A percentile compares a stretch with the other conserved stretches of the same genome.
These are phyloP conservation scores for Knoxia roxburghii DNA, from an alignment of 257 asterid species.

Conservation along the genomic window DNA sequence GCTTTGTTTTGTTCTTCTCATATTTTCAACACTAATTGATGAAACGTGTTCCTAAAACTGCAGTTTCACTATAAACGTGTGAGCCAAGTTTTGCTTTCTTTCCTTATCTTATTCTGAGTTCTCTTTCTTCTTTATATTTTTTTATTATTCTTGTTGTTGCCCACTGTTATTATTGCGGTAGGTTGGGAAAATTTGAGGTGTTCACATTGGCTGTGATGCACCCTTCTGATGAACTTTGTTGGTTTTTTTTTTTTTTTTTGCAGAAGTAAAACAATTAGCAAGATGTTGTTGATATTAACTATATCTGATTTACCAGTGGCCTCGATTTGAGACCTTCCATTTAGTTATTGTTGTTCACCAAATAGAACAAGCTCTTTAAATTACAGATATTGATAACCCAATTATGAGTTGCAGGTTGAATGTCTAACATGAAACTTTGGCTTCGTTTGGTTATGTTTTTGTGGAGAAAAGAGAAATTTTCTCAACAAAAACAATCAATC, in stretches of 20 bases:
- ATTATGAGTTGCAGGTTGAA: not conserved
- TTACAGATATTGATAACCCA: not conserved
- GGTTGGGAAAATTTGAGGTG: not conserved
- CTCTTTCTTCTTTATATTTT: not conserved
- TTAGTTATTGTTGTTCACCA: not conserved
- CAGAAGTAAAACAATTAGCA: not conserved
- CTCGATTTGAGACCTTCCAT: not conserved
- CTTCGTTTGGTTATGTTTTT: too few species aligned
- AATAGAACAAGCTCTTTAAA: not conserved
- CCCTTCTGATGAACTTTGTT: not conserved
- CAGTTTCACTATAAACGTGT: not conserved
- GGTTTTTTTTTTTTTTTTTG: not conserved
- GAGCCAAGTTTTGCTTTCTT: not conserved
- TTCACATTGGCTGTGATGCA: not conserved
- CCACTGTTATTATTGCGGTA: not conserved
- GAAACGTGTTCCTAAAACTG: not conserved
- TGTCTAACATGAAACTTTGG: not conserved
- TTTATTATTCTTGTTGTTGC: not conserved
- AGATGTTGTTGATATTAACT: not conserved
- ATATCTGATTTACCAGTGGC: not conserved
- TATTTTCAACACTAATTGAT: not conserved
- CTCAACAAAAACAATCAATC: too few species aligned
- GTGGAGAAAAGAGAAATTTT: too few species aligned
- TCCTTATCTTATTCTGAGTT: not conserved
- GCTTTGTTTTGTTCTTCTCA: constrained; percentile 2